These are phyloP conservation scores for Colletotrichum sp. DNA, from an alignment of 2,329 filamentous ascomycete species.

Conservation along the genomic window DNA sequence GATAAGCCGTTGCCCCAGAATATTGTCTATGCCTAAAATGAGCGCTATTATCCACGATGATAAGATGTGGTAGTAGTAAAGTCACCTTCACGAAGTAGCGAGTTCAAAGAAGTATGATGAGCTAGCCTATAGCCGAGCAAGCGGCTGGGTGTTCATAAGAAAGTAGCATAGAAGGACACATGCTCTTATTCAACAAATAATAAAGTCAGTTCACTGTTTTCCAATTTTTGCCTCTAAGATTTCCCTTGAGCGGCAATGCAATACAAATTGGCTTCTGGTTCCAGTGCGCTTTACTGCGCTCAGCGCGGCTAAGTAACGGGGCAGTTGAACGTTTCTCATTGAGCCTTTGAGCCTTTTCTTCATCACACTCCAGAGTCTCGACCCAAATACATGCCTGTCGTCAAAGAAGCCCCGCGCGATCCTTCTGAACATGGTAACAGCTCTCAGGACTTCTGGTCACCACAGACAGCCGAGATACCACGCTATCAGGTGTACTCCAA, in stretches of 20 bases:
- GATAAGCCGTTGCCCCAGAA: not conserved
- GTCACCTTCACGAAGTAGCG: not conserved
- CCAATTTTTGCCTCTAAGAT: not conserved
- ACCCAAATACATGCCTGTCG: not conserved
- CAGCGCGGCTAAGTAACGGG: not conserved
- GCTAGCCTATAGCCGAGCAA: not conserved
- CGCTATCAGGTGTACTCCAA: not conserved
- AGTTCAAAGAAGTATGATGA: not conserved
- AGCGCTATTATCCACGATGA: not conserved
- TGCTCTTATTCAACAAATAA: not conserved
- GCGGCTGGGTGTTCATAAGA: not conserved
- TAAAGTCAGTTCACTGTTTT: accelerated
- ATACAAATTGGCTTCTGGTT: not conserved
- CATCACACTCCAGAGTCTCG: not conserved
- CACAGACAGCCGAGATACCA: not conserved
- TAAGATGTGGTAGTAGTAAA: not conserved
- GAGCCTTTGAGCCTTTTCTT: not conserved
- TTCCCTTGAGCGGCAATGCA: not conserved
- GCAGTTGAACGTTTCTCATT: not conserved
- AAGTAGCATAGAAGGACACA: not conserved
- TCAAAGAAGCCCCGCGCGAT: not conserved
- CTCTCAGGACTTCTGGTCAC: not conserved
- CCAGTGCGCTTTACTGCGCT: not conserved
- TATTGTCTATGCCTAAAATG: not conserved
- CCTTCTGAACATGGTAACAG: not conserved